Percentiles rank a stretch among this genome's conserved stretches.
Evolutionary conservation across 2,329 filamentous ascomycete genomes (phyloP).

Genomic region (Colletotrichum camelliae): DNA sequence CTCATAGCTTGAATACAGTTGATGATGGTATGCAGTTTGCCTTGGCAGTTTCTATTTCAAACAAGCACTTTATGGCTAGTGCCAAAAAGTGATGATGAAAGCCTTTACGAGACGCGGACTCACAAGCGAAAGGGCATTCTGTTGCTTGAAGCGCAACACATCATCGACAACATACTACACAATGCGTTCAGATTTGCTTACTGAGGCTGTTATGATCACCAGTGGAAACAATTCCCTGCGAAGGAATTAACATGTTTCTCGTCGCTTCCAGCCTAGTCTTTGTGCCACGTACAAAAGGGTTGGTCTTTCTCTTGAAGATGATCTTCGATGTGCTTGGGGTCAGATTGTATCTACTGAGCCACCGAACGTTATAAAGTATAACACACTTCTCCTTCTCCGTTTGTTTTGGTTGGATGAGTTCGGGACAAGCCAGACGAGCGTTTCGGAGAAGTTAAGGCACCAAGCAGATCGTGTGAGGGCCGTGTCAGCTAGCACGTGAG

Average conservation of each 20-base stretch:
- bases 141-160: not conserved
- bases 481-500: not conserved
- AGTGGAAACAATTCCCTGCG: no score
- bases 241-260: no score
- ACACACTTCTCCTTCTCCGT: no score
- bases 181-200: not conserved
- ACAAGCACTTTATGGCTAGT: not conserved
- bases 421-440: not conserved
- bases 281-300: no score
- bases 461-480: not conserved
- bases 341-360: no score
- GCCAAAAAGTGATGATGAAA: not conserved
- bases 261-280: no score
- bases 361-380: no score
- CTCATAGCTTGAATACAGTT: no score
- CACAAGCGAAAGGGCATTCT: not conserved
- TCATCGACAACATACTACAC: not conserved
- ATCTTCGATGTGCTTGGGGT: no score
- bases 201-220: not conserved
- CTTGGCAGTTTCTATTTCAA: not conserved
- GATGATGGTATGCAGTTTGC: not conserved
- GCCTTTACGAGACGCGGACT: not conserved
- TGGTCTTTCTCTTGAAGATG: no score
- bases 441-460: not conserved
- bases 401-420: no score